Evolutionary conservation across 2,329 filamentous ascomycete species (phyloP).

Genomic region (Cadophora sp.): DNA sequence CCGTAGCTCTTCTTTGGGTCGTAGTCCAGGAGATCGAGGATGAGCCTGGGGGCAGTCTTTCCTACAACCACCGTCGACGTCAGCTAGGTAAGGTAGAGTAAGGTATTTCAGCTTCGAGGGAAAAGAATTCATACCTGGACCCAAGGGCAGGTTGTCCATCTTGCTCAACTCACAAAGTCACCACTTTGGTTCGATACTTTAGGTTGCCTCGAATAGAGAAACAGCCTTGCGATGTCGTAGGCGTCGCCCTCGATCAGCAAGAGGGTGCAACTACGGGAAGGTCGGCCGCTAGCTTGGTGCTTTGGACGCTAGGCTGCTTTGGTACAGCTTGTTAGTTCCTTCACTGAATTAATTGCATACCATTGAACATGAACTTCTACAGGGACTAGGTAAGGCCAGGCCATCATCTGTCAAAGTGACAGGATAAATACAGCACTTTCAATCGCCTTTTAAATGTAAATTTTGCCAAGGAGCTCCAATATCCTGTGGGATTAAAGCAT

Average conservation of each 20-base stretch:
- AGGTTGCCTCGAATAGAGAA: not conserved
- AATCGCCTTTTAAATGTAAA: too few relatives aligned
- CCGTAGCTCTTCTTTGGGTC: conserved; percentile 46
- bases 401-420: too few relatives aligned
- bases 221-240: not conserved
- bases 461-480: too few relatives aligned
- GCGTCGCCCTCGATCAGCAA: not conserved
- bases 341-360: too few relatives aligned
- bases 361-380: too few relatives aligned
- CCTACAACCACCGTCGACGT: conserved; percentile 46
- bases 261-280: not conserved
- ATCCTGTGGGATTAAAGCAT: too few relatives aligned
- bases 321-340: too few relatives aligned
- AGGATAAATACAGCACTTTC: too few relatives aligned
- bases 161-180: conserved; percentile 8
- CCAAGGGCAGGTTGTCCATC: conserved; percentile 14
- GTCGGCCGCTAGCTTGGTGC: too few relatives aligned
- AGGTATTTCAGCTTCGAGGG: not conserved
- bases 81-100: too few relatives aligned
- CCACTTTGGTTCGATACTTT: not conserved
- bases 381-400: too few relatives aligned
- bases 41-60: conserved; percentile 57
- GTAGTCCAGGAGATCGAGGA: conserved; percentile 53
- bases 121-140: conserved; percentile 32
- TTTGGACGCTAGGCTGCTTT: too few relatives aligned